Conservation (phyloP, 441 rosid species). For the Eruca vesicaria region DNA sequence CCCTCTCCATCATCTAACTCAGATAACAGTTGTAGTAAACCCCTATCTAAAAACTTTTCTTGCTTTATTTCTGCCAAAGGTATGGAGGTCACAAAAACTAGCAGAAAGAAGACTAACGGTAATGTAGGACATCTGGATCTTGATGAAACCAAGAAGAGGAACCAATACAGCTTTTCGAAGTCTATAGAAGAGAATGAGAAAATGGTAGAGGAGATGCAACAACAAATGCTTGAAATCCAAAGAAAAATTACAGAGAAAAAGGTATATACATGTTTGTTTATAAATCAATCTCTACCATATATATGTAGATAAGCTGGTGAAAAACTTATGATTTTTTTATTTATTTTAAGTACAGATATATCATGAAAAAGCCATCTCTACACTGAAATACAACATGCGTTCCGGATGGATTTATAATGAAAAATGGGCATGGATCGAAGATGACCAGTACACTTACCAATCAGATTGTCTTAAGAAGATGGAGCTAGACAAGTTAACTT, state of each 20-base stretch:
- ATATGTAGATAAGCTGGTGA: neutral
- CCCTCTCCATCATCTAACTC: neutral
- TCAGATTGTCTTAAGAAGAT: neutral
- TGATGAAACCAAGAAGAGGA: neutral
- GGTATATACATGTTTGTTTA: neutral
- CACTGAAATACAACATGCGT: neutral
- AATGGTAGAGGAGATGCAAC: conserved; percentile 12
- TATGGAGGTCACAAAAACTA: neutral
- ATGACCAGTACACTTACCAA: neutral
- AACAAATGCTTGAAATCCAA: neutral
- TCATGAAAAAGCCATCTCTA: conserved; percentile 5
- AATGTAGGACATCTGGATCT: neutral
- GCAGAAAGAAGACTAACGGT: neutral
- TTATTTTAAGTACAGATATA: neutral
- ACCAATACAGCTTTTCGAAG: neutral
- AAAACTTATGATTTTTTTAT: neutral
- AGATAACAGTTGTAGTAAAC: neutral
- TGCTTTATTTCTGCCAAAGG: neutral
- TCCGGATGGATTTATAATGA: neutral
- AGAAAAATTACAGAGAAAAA: neutral
- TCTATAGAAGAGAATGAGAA: conserved; percentile 10
- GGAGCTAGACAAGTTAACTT: conserved; percentile 20
- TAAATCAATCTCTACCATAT: neutral
- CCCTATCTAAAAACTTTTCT: neutral
- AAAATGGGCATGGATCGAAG: neutral